phyloP scores from a whole-genome alignment of 2,329 filamentous ascomycete genomes.

The Iodosphaeria phyllophila region DNA sequence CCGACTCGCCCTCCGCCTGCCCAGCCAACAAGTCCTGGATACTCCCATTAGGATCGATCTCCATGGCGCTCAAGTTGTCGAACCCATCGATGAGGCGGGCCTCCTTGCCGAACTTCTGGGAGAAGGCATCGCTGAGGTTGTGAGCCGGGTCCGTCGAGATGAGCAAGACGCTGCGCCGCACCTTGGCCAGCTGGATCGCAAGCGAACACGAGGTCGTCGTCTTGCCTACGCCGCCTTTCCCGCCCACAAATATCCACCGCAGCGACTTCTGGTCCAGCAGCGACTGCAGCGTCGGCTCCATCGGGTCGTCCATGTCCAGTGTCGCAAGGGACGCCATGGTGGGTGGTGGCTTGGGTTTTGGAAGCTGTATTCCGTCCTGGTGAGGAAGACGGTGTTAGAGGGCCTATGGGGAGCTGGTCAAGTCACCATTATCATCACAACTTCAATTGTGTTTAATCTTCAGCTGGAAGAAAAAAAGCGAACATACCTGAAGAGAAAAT shows the following conservation, averaged over 20 bases:
- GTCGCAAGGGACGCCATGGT: slow-evolving; percentile 20
- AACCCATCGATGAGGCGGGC: slow-evolving; percentile 84
- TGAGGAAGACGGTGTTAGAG: not conserved
- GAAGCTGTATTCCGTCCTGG: not conserved
- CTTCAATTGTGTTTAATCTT: too few species aligned
- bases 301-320: slow-evolving; percentile 44
- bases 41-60: slow-evolving; percentile 95
- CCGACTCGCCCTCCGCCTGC: slow-evolving; percentile 42
- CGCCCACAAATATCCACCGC: slow-evolving; percentile 97
- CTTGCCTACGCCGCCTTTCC: slow-evolving; percentile 96
- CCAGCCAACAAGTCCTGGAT: slow-evolving; percentile 86
- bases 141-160: slow-evolving; percentile 98
- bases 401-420: not conserved
- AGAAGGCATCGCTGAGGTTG: slow-evolving; percentile 94
- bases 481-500: too few species aligned
- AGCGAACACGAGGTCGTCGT: slow-evolving; percentile 98
- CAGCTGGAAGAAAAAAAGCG: too few species aligned
- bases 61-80: slow-evolving; percentile 90
- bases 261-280: slow-evolving; percentile 90
- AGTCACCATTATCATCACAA: not conserved
- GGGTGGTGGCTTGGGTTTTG: slow-evolving; percentile 1
- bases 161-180: slow-evolving; percentile 85
- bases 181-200: slow-evolving; percentile 89
- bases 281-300: slow-evolving; percentile 85
- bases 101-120: slow-evolving; percentile 98